Evolutionary conservation across 805 yeast species (phyloP), one percentile per base, ranked within the genome.

Genomic region (Candida piceae): DNA sequence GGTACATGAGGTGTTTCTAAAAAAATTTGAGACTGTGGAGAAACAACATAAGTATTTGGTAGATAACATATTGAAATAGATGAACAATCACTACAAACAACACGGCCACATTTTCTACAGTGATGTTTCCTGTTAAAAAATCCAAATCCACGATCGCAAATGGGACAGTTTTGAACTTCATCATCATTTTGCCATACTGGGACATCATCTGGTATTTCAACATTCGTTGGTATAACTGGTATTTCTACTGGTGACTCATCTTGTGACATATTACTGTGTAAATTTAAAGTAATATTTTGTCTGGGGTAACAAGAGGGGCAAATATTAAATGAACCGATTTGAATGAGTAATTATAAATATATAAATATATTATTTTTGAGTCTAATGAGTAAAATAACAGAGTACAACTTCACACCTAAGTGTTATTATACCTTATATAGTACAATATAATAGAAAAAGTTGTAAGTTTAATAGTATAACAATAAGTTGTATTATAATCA

Each of bases 91-190:
- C 77, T 80, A 58, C 96, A 86, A 13, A 81, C 84, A 1, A 87
- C 80, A 23, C 77, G 66, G 3, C 96, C 96, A 62, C 96, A 86
- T 40, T 63, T 68, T 35, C 93, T 68, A 58, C 96, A 86, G 57
- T 86, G 96, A 60, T 86, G 96, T 38, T 88, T 70, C 39, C 96
- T 69, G 53, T 66, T 73, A 57, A 82, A 78, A 39, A 84, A 58
- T 2, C 79, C 66, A 61, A 78, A 86, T 27, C 45, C 37, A 1
- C 55, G 42, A 21, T 54, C 52, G 56, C 96, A 86, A 4, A 76
- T 49, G 16, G 68, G 67, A 52, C 96, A 86, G 2, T 50, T 51
- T 0, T 44, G 16, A 2, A 63, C 80, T 1, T 63, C 74, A 5
- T 60, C 64, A 55, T 87, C 95, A 3, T 76, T 70, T 60, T 86